Percentiles rank a stretch among this genome's conserved stretches.
phyloP scores from a whole-genome alignment of 345 rosid genomes.

The Pugionium cornutum region DNA sequence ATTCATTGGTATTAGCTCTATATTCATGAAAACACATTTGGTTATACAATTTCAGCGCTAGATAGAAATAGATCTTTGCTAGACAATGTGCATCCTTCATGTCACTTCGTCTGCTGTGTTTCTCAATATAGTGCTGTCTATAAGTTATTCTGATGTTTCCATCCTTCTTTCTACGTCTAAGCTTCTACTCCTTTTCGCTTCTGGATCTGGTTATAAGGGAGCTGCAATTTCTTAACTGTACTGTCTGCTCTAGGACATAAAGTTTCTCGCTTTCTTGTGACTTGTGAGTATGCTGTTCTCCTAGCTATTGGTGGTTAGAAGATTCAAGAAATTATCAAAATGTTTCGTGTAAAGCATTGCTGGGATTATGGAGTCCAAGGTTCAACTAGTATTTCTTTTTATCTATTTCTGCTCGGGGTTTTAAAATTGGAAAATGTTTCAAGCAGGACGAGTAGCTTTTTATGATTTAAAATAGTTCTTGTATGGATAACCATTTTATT shows the following conservation, averaged over 20 bases:
- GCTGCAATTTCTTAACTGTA: slow-evolving; percentile 16
- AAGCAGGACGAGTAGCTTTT: not conserved
- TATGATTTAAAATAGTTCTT: not conserved
- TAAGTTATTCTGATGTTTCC: slow-evolving; percentile 10
- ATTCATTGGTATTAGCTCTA: slow-evolving; percentile 92
- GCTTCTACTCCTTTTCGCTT: slow-evolving; percentile 13
- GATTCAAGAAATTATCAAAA: not conserved
- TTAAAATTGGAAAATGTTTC: slow-evolving; percentile 2
- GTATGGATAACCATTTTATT: slow-evolving; percentile 3
- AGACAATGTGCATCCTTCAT: slow-evolving; percentile 16
- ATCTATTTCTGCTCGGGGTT: not conserved
- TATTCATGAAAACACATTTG: slow-evolving; percentile 51
- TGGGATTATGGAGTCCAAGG: not conserved
- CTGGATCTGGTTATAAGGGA: slow-evolving; percentile 1
- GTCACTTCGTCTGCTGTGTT: slow-evolving; percentile 20
- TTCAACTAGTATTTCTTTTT: not conserved
- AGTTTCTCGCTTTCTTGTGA: slow-evolving; percentile 1
- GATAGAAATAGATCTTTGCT: slow-evolving; percentile 24
- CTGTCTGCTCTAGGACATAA: slow-evolving; percentile 2
- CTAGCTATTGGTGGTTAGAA: slow-evolving; percentile 16
- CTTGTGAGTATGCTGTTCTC: slow-evolving; percentile 16
- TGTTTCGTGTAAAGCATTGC: not conserved
- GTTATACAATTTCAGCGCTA: slow-evolving; percentile 41
- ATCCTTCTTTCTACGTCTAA: not conserved
- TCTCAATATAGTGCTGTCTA: slow-evolving; percentile 10